Evolutionary conservation across 331 rosid species (phyloP).

Genomic region (Pyrus hybrid): DNA sequence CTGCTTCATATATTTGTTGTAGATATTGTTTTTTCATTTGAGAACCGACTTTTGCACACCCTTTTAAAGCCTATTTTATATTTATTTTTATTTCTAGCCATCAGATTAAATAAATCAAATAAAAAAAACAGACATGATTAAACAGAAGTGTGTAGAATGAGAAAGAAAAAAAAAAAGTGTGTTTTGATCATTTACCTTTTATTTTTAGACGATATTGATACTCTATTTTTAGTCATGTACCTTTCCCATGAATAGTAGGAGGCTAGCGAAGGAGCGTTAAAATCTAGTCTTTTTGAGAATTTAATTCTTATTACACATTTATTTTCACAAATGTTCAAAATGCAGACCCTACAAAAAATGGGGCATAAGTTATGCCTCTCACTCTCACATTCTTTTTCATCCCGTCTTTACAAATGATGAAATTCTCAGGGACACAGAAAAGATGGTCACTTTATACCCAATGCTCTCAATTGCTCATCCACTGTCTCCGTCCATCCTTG

Average conservation of each 20-base stretch:
- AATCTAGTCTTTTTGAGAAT: too few species aligned
- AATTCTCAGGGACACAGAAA: background rate
- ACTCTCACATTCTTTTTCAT: background rate
- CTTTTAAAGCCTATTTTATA: too few species aligned
- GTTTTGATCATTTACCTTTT: background rate
- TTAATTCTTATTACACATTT: background rate
- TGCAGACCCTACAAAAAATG: background rate
- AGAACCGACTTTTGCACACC: background rate
- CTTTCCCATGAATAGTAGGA: background rate
- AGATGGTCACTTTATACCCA: background rate
- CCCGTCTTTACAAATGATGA: background rate
- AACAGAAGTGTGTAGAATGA: background rate
- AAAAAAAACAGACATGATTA: background rate
- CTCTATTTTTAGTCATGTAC: background rate
- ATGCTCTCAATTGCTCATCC: background rate
- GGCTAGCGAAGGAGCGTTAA: background rate
- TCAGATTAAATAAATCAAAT: too few species aligned
- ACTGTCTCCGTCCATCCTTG: background rate
- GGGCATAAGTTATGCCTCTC: slow-evolving; percentile 11
- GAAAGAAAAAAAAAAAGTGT: too few species aligned
- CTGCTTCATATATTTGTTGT: background rate
- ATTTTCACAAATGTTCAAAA: background rate
- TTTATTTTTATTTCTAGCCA: too few species aligned
- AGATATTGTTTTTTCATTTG: background rate
- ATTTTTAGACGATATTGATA: background rate